Conservation (phyloP, 208 protist genomes). For the Dictyostelium gargantuum region DNA sequence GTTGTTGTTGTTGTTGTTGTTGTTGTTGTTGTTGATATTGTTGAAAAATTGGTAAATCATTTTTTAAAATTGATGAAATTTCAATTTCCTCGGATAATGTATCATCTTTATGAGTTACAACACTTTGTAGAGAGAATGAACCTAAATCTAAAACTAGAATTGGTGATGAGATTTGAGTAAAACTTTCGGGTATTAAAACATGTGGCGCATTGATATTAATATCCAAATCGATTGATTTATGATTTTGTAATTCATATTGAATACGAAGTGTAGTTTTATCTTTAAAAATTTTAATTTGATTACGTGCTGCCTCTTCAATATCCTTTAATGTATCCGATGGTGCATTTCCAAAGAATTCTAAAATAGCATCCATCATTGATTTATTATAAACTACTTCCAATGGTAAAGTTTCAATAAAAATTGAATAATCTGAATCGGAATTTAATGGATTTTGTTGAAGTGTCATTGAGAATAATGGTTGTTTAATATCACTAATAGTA, state of each 20-base stretch:
- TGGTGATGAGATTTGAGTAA: not conserved
- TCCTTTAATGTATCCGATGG: conserved; percentile 43
- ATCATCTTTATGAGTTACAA: not conserved
- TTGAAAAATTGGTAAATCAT: not conserved
- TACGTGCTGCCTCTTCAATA: conserved; percentile 55
- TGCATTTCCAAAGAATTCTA: conserved; percentile 61
- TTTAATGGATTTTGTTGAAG: conserved; percentile 46
- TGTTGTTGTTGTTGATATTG: not conserved
- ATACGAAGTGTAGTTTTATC: conserved; percentile 57
- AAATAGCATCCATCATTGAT: conserved; percentile 24
- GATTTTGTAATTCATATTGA: conserved; percentile 58
- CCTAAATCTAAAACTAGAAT: conserved; percentile 38
- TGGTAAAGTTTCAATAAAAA: conserved; percentile 45
- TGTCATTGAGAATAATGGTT: conserved; percentile 48
- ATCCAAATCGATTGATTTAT: conserved; percentile 53
- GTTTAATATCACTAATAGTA: not conserved
- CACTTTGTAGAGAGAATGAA: conserved; percentile 38
- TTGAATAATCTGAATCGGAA: conserved; percentile 27
- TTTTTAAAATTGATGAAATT: not conserved
- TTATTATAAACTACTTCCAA: conserved; percentile 59
- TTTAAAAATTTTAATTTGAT: conserved; percentile 64
- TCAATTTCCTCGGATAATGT: not conserved
- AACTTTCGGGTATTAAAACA: conserved; percentile 27
- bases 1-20: not conserved
- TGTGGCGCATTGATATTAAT: conserved; percentile 63